Evolutionary conservation across 2,329 filamentous ascomycete genomes (phyloP).

Genomic region (Bimuria novae-zelandiae): DNA sequence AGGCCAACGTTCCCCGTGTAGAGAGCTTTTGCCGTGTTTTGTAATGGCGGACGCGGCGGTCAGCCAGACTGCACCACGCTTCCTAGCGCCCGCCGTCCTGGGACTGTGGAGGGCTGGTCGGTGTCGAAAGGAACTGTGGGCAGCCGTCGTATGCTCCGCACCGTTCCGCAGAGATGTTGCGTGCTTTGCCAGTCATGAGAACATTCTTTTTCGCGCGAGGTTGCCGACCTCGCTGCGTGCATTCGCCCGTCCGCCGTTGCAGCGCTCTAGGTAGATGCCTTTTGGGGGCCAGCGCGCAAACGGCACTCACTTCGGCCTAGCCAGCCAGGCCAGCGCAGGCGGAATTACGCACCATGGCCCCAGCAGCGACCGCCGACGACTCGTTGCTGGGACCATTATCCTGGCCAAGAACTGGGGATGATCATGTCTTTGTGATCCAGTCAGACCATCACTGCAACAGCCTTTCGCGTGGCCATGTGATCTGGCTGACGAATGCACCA

Average conservation of each 20-base stretch:
- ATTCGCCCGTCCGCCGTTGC: not conserved
- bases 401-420: not conserved
- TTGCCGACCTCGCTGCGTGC: not conserved
- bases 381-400: not conserved
- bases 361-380: not conserved
- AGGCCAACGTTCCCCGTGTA: not conserved
- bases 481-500: slow-evolving; percentile 3
- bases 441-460: too few species aligned
- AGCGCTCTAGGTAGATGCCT: not conserved
- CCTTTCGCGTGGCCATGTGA: not conserved
- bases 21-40: slow-evolving; percentile 5
- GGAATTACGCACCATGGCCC: not conserved
- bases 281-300: slow-evolving; percentile 3
- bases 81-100: slow-evolving; percentile 1
- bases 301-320: slow-evolving; percentile 1
- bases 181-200: too few species aligned
- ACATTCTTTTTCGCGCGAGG: not conserved
- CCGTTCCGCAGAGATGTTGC: not conserved
- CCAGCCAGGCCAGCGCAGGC: not conserved
- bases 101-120: not conserved
- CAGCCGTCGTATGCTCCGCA: not conserved
- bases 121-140: not conserved
- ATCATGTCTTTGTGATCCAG: not conserved
- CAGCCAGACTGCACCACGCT: slow-evolving; percentile 16
- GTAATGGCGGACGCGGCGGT: slow-evolving; percentile 17